A percentile compares a stretch with the other conserved stretches of the same genome.
These are phyloP conservation scores for Chlamydomonas sp. DNA, from an alignment of 139 green algal species.

Conservation along the genomic window DNA sequence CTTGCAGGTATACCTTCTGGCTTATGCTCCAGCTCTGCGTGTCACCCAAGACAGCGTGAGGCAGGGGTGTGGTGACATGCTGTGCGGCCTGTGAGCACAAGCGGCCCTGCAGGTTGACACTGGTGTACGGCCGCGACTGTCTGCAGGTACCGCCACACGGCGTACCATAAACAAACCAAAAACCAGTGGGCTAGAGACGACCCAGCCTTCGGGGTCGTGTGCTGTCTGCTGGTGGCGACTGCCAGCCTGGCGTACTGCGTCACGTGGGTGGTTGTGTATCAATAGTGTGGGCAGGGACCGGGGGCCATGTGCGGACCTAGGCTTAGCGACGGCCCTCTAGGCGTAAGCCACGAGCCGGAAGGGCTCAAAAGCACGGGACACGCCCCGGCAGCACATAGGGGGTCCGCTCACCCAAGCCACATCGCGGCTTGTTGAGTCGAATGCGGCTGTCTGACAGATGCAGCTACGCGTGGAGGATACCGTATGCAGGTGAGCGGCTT, in stretches of 20 bases:
- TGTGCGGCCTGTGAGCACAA: background rate
- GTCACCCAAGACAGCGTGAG: conserved; percentile 91
- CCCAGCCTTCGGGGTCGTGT: conserved; percentile 93
- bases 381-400: background rate
- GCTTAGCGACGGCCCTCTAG: background rate
- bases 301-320: background rate
- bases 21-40: conserved; percentile 94
- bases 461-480: too few species aligned
- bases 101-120: too few species aligned
- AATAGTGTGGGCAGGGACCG: background rate
- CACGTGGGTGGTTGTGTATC: conserved; percentile 57
- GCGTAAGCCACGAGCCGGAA: too few species aligned
- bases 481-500: background rate
- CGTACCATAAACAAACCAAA: conserved; percentile 98
- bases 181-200: conserved; percentile 98
- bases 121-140: background rate
- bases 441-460: too few species aligned
- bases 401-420: background rate
- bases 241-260: conserved; percentile 85
- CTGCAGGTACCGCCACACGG: conserved; percentile 92
- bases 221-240: conserved; percentile 72
- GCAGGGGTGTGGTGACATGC: background rate
- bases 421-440: background rate
- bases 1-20: conserved; percentile 93
- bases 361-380: too few species aligned